phyloP scores from a whole-genome alignment of 805 yeast genomes.

The Kluyveromyces wickerhamii region DNA sequence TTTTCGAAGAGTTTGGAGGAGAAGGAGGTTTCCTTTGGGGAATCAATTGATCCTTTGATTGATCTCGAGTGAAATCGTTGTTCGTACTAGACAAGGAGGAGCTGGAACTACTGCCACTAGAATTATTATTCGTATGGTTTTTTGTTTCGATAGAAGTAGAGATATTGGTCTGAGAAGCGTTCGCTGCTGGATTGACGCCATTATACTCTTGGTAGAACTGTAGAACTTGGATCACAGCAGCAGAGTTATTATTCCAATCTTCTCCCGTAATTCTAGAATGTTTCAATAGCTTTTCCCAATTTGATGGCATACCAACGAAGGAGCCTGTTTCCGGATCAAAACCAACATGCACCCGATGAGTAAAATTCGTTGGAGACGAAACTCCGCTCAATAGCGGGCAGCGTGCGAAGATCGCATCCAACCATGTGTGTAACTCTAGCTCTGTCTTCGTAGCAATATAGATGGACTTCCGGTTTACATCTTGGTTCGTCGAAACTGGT shows the following conservation, averaged over 20 bases:
- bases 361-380: slow-evolving; percentile 88
- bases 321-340: slow-evolving; percentile 79
- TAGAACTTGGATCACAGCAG: slow-evolving; percentile 87
- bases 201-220: slow-evolving; percentile 57
- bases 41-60: slow-evolving; percentile 26
- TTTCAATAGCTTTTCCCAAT: slow-evolving; percentile 80
- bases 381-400: slow-evolving; percentile 61
- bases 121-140: slow-evolving; percentile 4
- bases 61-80: slow-evolving; percentile 3
- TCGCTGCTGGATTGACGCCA: slow-evolving; percentile 16
- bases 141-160: slow-evolving; percentile 4
- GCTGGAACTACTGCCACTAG: slow-evolving; percentile 8
- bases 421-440: slow-evolving; percentile 80
- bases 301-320: slow-evolving; percentile 87
- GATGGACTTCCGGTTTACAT: slow-evolving; percentile 46
- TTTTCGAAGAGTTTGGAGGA: slow-evolving; percentile 33
- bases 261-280: slow-evolving; percentile 86
- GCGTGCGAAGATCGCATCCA: slow-evolving; percentile 75
- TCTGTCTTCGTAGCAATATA: slow-evolving; percentile 70
- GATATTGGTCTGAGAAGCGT: slow-evolving; percentile 7
- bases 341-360: slow-evolving; percentile 87
- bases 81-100: not conserved
- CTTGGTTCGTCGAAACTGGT: slow-evolving; percentile 8
- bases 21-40: slow-evolving; percentile 52
- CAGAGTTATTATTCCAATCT: slow-evolving; percentile 90